These are phyloP conservation scores for Cladobotryum protrusum DNA, from an alignment of 2,329 filamentous ascomycete genomes.

Conservation along the genomic window DNA sequence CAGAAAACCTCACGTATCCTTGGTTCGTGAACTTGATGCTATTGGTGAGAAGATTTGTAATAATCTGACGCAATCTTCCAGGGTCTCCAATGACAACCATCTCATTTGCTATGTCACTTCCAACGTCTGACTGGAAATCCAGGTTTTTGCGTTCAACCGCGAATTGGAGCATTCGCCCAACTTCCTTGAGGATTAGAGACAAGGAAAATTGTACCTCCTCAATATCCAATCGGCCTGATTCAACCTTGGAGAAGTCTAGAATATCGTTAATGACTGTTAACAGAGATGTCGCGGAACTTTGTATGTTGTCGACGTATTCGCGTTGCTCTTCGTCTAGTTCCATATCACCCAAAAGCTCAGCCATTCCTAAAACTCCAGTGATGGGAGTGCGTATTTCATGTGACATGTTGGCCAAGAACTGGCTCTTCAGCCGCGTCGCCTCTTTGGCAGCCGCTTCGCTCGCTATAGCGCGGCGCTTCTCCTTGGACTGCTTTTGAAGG, in stretches of 20 bases:
- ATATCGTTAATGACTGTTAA: slow-evolving; percentile 90
- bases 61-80: slow-evolving; percentile 74
- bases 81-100: slow-evolving; percentile 82
- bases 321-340: slow-evolving; percentile 62
- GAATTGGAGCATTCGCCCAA: slow-evolving; percentile 82
- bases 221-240: slow-evolving; percentile 69
- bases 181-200: slow-evolving; percentile 67
- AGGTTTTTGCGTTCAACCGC: slow-evolving; percentile 76
- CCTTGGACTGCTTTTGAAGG: slow-evolving; percentile 56
- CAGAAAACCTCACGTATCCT: slow-evolving; percentile 61
- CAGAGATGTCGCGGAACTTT: slow-evolving; percentile 71
- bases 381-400: slow-evolving; percentile 75
- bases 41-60: slow-evolving; percentile 73
- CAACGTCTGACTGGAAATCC: slow-evolving; percentile 61
- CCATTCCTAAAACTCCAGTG: slow-evolving; percentile 75
- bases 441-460: slow-evolving; percentile 76
- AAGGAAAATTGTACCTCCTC: slow-evolving; percentile 77
- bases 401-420: slow-evolving; percentile 77
- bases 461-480: slow-evolving; percentile 64
- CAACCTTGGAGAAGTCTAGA: slow-evolving; percentile 81
- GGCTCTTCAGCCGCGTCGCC: slow-evolving; percentile 71
- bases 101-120: slow-evolving; percentile 55
- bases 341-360: slow-evolving; percentile 65
- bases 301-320: slow-evolving; percentile 72
- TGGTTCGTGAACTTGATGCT: slow-evolving; percentile 69